phyloP scores from a whole-genome alignment of 805 yeast species.

The Sugiyamaella smithiae region DNA sequence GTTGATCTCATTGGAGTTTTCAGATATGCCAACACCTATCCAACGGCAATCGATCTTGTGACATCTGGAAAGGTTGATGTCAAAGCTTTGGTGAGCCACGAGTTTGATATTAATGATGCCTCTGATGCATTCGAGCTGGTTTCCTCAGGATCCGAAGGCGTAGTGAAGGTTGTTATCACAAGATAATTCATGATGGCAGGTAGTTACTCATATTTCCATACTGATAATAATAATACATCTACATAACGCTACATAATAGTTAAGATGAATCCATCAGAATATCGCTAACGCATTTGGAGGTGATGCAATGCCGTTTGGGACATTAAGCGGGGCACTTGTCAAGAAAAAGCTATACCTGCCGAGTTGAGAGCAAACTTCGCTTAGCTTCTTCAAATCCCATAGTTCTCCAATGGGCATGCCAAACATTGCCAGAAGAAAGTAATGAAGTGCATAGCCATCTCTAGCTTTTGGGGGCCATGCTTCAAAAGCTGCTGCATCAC shows the following conservation, averaged over 20 bases:
- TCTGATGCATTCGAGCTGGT: conserved; percentile 10
- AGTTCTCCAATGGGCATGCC: conserved; percentile 37
- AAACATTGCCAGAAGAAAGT: conserved; percentile 32
- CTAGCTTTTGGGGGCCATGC: conserved; percentile 25
- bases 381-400: conserved; percentile 32
- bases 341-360: conserved; percentile 33
- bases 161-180: conserved; percentile 6
- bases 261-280: conserved; percentile 13
- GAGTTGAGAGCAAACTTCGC: conserved; percentile 28
- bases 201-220: too few species aligned
- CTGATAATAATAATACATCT: too few species aligned
- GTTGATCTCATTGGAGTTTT: conserved; percentile 31
- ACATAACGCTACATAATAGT: not conserved
- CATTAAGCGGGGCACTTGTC: conserved; percentile 35
- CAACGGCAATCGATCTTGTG: conserved; percentile 23
- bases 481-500: conserved; percentile 32
- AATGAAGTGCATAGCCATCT: conserved; percentile 12
- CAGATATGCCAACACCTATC: conserved; percentile 29
- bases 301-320: conserved; percentile 36
- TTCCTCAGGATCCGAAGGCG: conserved; percentile 8
- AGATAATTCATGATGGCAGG: too few species aligned
- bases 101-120: conserved; percentile 1
- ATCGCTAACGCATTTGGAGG: conserved; percentile 47
- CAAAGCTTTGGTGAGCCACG: conserved; percentile 10
- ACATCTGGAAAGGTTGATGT: conserved; percentile 10